These are phyloP conservation scores for Colletotrichum lupini DNA, from an alignment of 2,329 filamentous ascomycete genomes.

Conservation along the genomic window DNA sequence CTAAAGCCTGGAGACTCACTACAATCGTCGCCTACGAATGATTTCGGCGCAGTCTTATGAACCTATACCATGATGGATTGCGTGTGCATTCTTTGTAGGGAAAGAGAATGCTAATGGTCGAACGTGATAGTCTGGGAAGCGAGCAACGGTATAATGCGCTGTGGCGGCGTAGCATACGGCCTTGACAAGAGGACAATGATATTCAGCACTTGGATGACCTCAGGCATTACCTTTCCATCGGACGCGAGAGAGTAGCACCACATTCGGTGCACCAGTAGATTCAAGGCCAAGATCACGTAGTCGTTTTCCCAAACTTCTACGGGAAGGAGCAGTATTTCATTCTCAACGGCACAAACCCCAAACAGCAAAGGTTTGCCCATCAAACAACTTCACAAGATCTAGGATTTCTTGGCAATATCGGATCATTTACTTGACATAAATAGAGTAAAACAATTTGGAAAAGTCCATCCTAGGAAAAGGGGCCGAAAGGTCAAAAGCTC, in stretches of 20 bases:
- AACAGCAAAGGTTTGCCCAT: not conserved
- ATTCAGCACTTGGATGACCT: not conserved
- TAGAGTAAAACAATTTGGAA: too few species aligned
- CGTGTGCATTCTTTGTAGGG: not conserved
- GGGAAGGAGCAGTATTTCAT: not conserved
- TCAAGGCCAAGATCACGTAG: not conserved
- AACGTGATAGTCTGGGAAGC: too few species aligned
- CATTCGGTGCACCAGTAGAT: not conserved
- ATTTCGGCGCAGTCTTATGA: not conserved
- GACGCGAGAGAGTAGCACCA: not conserved
- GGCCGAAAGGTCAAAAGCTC: conserved; percentile 1
- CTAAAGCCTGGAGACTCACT: not conserved
- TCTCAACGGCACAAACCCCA: not conserved
- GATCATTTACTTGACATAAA: not conserved
- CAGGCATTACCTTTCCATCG: not conserved
- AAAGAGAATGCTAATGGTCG: not conserved
- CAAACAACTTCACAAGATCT: too few species aligned
- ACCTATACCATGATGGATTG: not conserved
- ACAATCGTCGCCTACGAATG: not conserved
- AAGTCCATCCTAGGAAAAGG: not conserved
- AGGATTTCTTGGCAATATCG: not conserved
- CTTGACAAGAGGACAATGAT: not conserved
- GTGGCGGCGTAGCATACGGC: not conserved
- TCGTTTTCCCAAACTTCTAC: not conserved
- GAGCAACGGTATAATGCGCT: not conserved